Conservation (phyloP, 1,139 yeast genomes). For the Pichia cactophila region DNA sequence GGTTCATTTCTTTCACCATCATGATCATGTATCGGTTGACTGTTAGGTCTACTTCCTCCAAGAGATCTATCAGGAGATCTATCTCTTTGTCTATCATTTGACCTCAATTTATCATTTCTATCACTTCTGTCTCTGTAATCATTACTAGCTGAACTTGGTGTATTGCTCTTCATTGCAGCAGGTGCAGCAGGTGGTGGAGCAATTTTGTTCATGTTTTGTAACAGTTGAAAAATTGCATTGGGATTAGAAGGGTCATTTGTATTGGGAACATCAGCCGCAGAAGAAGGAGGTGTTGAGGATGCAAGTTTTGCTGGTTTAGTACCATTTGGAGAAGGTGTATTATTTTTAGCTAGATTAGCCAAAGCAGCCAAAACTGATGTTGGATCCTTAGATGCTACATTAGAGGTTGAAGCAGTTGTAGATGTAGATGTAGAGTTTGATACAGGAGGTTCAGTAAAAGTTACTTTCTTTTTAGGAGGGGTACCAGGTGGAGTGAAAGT, state of each 20-base stretch:
- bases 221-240: conserved; percentile 40
- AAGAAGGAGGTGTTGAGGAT: conserved; percentile 9
- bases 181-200: conserved; percentile 4
- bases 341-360: conserved; percentile 41
- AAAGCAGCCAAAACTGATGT: conserved; percentile 58
- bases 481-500: conserved; percentile 50
- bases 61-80: conserved; percentile 42
- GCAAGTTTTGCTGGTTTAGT: conserved; percentile 15
- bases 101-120: conserved; percentile 7
- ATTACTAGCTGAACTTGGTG: conserved; percentile 6
- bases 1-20: conserved; percentile 58
- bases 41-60: background rate
- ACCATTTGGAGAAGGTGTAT: conserved; percentile 21
- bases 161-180: background rate
- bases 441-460: conserved; percentile 21
- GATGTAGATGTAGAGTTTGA: background rate
- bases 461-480: conserved; percentile 34
- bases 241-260: conserved; percentile 27
- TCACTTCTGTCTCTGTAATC: conserved; percentile 22
- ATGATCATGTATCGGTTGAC: conserved; percentile 23
- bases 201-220: conserved; percentile 30
- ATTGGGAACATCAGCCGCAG: conserved; percentile 23
- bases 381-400: conserved; percentile 35
- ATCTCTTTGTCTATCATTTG: conserved; percentile 44
- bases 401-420: conserved; percentile 2